Evolutionary conservation across 2,329 filamentous ascomycete species (phyloP), one percentile per base, ranked within the genome.

Genomic region (Epicoccum nigrum): DNA sequence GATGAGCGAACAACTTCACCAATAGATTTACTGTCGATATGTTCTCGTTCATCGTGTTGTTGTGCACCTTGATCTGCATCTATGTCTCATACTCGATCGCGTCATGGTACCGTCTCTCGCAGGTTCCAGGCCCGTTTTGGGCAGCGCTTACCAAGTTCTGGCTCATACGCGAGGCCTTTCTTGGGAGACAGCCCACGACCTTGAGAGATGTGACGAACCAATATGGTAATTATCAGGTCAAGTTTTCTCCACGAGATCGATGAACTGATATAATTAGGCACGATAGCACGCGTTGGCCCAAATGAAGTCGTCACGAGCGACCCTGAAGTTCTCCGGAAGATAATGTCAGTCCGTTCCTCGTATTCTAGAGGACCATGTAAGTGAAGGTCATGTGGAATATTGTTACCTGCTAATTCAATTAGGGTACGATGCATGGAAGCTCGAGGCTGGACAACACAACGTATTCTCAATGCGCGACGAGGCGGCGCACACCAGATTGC

Each of bases 401-500:
- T n/a, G 11, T 28, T 28, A n/a, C n/a, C 17, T 20, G 13, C 32
- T 32, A 7, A 15, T 12, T n/a, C 1, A 4, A 15, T 9, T 45
- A 48, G 62, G 59, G 60, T 67, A 67, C 44, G 63, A 73, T 48
- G 77, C 74, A 2, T 71, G 79, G 50, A 75, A 76, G 20, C 70
- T 85, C 49, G 77, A 84, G 42, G 79, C 81, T 0, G 70, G 76
- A 16, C 60, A 68, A 0, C 76, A 83, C 56, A 82, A 79, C 44
- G 63, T 83, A 19, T 81, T 84, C 40, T 77, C 73, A 1, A 72
- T 79, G 62, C 73, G 74, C 2, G 71, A 82, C 46, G 77, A 77
- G 32, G 69, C 67, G 1, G 72, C 73, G 19, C 82, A 84, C 53
- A 56, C 54, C 8, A 62, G 53, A 15, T 25, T 65, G 40, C 58